Evolutionary conservation across 371 early-diverging fungal genomes (phyloP), one percentile per base, ranked within the genome.

Genomic region (Funneliformis caledonium): DNA sequence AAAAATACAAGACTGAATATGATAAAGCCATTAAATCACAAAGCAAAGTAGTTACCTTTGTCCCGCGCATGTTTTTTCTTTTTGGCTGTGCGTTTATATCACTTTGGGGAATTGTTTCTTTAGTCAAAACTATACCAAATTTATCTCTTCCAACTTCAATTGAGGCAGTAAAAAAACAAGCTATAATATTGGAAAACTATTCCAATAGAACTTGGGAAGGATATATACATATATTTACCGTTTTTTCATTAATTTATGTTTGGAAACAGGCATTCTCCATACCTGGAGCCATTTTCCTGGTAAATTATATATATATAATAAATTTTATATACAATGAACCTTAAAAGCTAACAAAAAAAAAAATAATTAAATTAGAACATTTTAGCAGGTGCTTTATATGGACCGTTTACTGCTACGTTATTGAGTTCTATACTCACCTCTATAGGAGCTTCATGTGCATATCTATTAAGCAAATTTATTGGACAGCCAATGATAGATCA

Each of bases 241-340:
- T 85, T 22, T 84, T 85, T 50, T 81, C 82, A 22, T 72, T 78
- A 19, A 84, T 85, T 6, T 85, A 85, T 67, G 81, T 85, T 47
- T 85, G 85, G 85, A 85, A 85, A 33, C 85, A 85, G 43, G 82
- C 84, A 65, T 85, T 85, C 81, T 84, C 84, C 26, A 83, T 85
- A 69, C 85, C 85, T 43, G 85, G 85, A 42, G 84, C 84, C 61
- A 83, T 84, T 19, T 85, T 85, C 64, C 65, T 85, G 68, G 85
- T 85, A 85, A 81, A 84, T 4, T 14, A 50, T 26, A 4, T 50
- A 50, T 50, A 14, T 14, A 50, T 2, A 14, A 12, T 1, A 50
- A 14, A 50, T 37, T 37, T 37, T 37, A 37, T 37, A 37, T 37
- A 37, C 37, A 37, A 37, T 37, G 0, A 37, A 26, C 26, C 37